Conservation (phyloP, 148 eudicot species). For the Camellia sinensis region DNA sequence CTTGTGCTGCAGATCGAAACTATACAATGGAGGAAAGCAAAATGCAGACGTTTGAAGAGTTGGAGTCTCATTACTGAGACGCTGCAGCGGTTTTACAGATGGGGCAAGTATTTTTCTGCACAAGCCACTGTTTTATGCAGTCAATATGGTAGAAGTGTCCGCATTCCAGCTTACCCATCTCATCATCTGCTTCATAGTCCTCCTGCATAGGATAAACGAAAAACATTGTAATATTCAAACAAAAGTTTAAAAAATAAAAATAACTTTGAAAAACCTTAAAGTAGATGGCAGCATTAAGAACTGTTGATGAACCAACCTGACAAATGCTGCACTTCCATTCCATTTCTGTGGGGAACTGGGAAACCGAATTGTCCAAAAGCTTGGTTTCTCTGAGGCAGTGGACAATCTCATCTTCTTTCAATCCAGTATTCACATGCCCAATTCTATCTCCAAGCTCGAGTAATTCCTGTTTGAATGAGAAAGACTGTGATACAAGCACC, state of each 20-base stretch:
- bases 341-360: slow-evolving; percentile 30
- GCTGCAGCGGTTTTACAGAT: slow-evolving; percentile 62
- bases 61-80: slow-evolving; percentile 17
- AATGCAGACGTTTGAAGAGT: background rate
- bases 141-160: slow-evolving; percentile 60
- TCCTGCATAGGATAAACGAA: slow-evolving; percentile 36
- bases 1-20: slow-evolving; percentile 3
- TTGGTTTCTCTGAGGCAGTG: slow-evolving; percentile 67
- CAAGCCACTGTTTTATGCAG: slow-evolving; percentile 76
- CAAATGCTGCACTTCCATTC: slow-evolving; percentile 83
- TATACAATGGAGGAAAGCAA: slow-evolving; percentile 11
- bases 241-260: background rate
- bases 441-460: slow-evolving; percentile 92
- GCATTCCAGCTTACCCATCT: slow-evolving; percentile 60
- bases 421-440: slow-evolving; percentile 83
- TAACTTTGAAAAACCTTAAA: background rate
- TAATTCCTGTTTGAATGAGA: slow-evolving; percentile 45
- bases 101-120: slow-evolving; percentile 59
- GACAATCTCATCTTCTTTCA: slow-evolving; percentile 72
- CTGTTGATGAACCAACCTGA: slow-evolving; percentile 43
- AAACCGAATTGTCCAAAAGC: slow-evolving; percentile 31
- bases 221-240: background rate
- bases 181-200: slow-evolving; percentile 59
- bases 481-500: background rate
- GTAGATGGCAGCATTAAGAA: background rate